Conservation (phyloP, 2,329 filamentous ascomycete genomes). For the Aspergillus sp. region DNA sequence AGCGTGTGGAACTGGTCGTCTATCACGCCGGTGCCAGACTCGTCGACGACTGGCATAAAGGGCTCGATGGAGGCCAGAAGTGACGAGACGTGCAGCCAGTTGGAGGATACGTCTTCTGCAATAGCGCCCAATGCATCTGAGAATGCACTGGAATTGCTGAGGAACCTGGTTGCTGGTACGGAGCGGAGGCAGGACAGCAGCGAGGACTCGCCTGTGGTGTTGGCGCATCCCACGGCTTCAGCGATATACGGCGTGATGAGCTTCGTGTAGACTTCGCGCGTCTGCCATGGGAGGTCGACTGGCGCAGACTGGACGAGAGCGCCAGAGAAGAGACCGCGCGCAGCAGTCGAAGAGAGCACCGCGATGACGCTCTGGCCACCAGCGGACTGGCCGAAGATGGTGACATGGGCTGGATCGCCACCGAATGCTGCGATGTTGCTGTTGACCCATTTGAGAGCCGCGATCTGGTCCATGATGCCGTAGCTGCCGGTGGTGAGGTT, state of each 20-base stretch:
- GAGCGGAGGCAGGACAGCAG: constrained; percentile 24
- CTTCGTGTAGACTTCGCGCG: constrained; percentile 23
- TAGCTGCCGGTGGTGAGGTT: constrained; percentile 35
- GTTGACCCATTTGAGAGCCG: constrained; percentile 29
- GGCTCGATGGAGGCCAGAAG: constrained; percentile 23
- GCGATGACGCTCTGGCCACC: constrained; percentile 53
- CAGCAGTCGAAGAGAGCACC: constrained; percentile 25
- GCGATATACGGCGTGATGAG: constrained; percentile 21
- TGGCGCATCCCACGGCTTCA: constrained; percentile 24
- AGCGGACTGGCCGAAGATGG: constrained; percentile 38
- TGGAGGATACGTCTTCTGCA: constrained; percentile 9
- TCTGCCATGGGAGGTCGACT: constrained; percentile 28
- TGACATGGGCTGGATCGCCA: constrained; percentile 31
- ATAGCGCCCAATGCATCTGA: constrained; percentile 6
- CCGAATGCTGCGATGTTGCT: constrained; percentile 27
- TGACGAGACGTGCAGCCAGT: constrained; percentile 19
- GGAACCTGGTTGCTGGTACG: constrained; percentile 20
- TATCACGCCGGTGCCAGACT: constrained; percentile 23
- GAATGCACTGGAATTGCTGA: constrained; percentile 23
- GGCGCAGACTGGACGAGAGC: constrained; percentile 29
- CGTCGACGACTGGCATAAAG: constrained; percentile 29
- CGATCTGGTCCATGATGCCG: constrained; percentile 34
- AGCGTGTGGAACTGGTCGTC: constrained; percentile 29
- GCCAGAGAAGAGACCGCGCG: constrained; percentile 27
- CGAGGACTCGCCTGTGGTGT: constrained; percentile 7